Evolutionary conservation across 2,329 filamentous ascomycete genomes (phyloP).

Genomic region (Cladosporium sphaerospermum): DNA sequence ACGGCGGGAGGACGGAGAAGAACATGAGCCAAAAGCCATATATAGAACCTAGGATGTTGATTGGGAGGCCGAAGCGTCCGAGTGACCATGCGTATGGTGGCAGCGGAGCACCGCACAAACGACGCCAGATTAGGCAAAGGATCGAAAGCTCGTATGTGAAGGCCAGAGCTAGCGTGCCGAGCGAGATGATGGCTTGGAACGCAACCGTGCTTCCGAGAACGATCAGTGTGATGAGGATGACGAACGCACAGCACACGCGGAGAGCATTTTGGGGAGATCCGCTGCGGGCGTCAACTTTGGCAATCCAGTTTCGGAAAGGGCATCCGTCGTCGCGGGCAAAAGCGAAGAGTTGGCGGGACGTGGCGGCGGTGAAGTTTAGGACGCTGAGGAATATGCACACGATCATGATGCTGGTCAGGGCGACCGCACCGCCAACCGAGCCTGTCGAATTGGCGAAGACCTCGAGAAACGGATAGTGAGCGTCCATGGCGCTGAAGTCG

Average conservation of each 20-base stretch:
- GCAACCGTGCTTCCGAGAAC: conserved; percentile 22
- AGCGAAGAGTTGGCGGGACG: conserved; percentile 42
- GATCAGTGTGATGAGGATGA: conserved; percentile 21
- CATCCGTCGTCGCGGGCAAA: conserved; percentile 34
- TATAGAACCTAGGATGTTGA: conserved; percentile 20
- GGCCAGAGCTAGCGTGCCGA: conserved; percentile 34
- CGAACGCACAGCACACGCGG: conserved; percentile 18
- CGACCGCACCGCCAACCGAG: no score
- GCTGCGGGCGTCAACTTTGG: conserved; percentile 19
- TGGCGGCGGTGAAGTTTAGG: conserved; percentile 13
- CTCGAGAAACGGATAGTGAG: no score
- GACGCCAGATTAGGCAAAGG: conserved; percentile 23
- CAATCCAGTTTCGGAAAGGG: conserved; percentile 18
- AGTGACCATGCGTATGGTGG: conserved; percentile 21
- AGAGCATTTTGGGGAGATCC: conserved; percentile 24
- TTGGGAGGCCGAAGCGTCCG: conserved; percentile 18
- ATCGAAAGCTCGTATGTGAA: conserved; percentile 39
- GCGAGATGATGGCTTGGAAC: conserved; percentile 34
- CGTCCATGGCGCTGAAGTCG: no score
- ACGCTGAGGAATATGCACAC: conserved; percentile 1
- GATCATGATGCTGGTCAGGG: no score
- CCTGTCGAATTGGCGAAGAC: no score
- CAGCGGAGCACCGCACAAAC: conserved; percentile 17
- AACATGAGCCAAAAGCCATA: conserved; percentile 21
- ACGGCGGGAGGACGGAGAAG: conserved; percentile 25